These are phyloP conservation scores for Tricholoma hemisulphureum DNA, from an alignment of 768 basidiomycete genomes.

Conservation along the genomic window DNA sequence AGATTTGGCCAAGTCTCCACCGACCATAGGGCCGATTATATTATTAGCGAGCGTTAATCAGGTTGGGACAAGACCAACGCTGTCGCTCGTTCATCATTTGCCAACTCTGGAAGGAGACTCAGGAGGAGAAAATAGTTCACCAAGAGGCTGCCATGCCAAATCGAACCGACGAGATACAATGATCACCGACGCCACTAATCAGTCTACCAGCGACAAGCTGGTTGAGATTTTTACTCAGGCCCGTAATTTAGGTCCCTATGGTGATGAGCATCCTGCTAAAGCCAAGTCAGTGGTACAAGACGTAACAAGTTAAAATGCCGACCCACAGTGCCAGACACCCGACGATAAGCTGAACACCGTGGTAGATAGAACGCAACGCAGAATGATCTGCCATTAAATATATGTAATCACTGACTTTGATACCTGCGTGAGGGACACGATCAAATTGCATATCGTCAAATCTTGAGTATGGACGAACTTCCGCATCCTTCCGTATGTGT, in stretches of 20 bases:
- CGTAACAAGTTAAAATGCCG: not conserved
- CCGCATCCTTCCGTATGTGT: not conserved
- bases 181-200: slow-evolving; percentile 24
- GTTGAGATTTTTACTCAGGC: slow-evolving; percentile 18
- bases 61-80: slow-evolving; percentile 26
- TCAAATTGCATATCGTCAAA: slow-evolving; percentile 17
- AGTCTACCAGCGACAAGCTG: slow-evolving; percentile 26
- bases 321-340: slow-evolving; percentile 23
- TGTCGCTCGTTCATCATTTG: slow-evolving; percentile 27
- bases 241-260: slow-evolving; percentile 25
- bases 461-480: slow-evolving; percentile 1
- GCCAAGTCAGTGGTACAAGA: not conserved
- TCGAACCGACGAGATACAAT: slow-evolving; percentile 21
- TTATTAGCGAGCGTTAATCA: slow-evolving; percentile 25
- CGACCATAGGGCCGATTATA: slow-evolving; percentile 24
- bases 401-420: not conserved
- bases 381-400: not conserved
- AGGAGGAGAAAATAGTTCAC: not conserved
- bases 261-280: slow-evolving; percentile 25
- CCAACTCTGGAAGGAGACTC: slow-evolving; percentile 16
- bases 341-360: slow-evolving; percentile 25
- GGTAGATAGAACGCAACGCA: slow-evolving; percentile 13
- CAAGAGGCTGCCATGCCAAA: not conserved
- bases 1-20: slow-evolving; percentile 22
- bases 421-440: slow-evolving; percentile 12